Conservation (phyloP, 768 basidiomycete genomes). For the Nevesoporus exiguus region DNA sequence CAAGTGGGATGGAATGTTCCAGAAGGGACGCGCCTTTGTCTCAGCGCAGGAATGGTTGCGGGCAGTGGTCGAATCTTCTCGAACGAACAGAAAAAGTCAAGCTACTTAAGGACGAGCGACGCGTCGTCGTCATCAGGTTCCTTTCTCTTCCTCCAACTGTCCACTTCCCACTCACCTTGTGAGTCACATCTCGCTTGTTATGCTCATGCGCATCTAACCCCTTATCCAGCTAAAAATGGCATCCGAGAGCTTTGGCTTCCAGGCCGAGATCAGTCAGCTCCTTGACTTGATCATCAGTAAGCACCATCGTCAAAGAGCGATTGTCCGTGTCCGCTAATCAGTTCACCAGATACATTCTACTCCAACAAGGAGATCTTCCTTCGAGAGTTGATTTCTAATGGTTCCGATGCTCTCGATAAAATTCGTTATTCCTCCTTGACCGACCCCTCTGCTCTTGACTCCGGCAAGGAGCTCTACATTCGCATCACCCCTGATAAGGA, state of each 20-base stretch:
- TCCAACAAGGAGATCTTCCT: slow-evolving; percentile 99
- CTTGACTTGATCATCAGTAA: slow-evolving; percentile 97
- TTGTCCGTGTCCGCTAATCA: slow-evolving; percentile 2
- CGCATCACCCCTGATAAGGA: slow-evolving; percentile 96
- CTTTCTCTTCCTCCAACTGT: slow-evolving; percentile 12
- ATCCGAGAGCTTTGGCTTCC: slow-evolving; percentile 90
- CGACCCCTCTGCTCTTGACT: slow-evolving; percentile 84
- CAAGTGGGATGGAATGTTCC: slow-evolving; percentile 34
- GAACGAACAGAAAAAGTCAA: slow-evolving; percentile 30
- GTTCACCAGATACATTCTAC: slow-evolving; percentile 89
- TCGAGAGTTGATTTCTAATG: slow-evolving; percentile 95
- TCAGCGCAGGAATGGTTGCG: slow-evolving; percentile 11
- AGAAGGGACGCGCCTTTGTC: slow-evolving; percentile 25
- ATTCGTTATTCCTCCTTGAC: slow-evolving; percentile 96
- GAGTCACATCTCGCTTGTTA: not conserved
- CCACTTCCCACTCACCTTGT: slow-evolving; percentile 11
- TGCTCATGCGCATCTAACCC: slow-evolving; percentile 12
- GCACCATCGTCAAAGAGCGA: slow-evolving; percentile 27
- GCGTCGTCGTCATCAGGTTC: slow-evolving; percentile 14
- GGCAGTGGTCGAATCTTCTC: slow-evolving; percentile 41
- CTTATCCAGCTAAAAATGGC: slow-evolving; percentile 48
- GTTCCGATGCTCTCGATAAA: slow-evolving; percentile 98
- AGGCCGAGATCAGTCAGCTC: slow-evolving; percentile 98
- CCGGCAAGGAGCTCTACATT: slow-evolving; percentile 90
- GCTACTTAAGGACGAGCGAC: slow-evolving; percentile 37